Percentiles rank a stretch among this genome's conserved stretches.
These are phyloP conservation scores for Pythium folliculosum DNA, from an alignment of 352 stramenopile genomes.

Conservation along the genomic window DNA sequence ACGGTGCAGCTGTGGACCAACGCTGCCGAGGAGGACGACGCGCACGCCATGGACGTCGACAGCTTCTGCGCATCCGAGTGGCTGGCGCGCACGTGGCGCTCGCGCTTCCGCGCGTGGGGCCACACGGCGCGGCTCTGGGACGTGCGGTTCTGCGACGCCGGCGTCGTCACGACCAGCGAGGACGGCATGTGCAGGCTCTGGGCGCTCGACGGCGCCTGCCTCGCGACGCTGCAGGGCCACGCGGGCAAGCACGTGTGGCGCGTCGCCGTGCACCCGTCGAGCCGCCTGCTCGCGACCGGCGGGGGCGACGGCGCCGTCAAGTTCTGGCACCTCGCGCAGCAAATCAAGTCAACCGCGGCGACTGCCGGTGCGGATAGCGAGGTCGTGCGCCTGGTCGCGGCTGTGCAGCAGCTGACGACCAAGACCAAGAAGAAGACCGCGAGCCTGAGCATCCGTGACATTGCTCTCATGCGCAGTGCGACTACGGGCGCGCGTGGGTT, in stretches of 20 bases:
- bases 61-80: slow-evolving; percentile 1
- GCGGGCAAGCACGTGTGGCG: slow-evolving; percentile 79
- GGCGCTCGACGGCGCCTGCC: slow-evolving; percentile 55
- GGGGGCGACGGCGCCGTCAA: slow-evolving; percentile 81
- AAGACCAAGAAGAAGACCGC: slow-evolving; percentile 26
- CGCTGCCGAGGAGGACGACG: slow-evolving; percentile 17
- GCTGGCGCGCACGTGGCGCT: slow-evolving; percentile 34
- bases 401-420: not conserved
- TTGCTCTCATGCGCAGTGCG: slow-evolving; percentile 15
- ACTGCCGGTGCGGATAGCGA: slow-evolving; percentile 13
- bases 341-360: slow-evolving; percentile 49
- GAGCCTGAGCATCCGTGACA: slow-evolving; percentile 29
- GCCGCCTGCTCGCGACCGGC: slow-evolving; percentile 57
- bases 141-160: slow-evolving; percentile 60
- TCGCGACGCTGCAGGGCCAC: slow-evolving; percentile 78
- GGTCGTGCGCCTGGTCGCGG: slow-evolving; percentile 8
- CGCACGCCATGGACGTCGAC: not conserved
- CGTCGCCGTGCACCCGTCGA: slow-evolving; percentile 56
- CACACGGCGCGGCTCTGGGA: slow-evolving; percentile 87
- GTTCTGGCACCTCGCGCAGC: slow-evolving; percentile 67
- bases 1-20: slow-evolving; percentile 85
- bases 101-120: slow-evolving; percentile 76
- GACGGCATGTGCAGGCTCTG: slow-evolving; percentile 80
- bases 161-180: slow-evolving; percentile 71
- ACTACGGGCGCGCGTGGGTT: slow-evolving; percentile 34